Percentiles rank a stretch among this genome's conserved stretches.
phyloP scores from a whole-genome alignment of 345 rosid genomes.

The Eucalyptus paniculata region DNA sequence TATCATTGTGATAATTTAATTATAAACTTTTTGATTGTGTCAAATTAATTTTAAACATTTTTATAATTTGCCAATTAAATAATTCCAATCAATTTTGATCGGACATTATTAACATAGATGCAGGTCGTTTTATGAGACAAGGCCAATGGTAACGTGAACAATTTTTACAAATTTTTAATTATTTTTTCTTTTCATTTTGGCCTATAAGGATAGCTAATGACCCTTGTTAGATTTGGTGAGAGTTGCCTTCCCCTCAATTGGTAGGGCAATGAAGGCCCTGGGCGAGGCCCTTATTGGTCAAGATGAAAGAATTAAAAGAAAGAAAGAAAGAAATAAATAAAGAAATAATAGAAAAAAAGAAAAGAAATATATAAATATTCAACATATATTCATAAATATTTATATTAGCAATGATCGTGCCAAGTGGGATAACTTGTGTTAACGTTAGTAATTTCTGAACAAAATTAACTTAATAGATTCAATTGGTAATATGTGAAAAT shows the following conservation, averaged over 20 bases:
- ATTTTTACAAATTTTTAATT: too few species aligned
- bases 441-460: too few species aligned
- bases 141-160: accelerated
- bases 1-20: too few species aligned
- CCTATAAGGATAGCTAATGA: not conserved
- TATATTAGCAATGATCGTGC: accelerated
- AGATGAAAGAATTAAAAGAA: not conserved
- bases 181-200: not conserved
- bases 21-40: too few species aligned
- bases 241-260: not conserved
- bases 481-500: not conserved
- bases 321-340: too few species aligned
- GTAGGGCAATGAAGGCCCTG: accelerated
- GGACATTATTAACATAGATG: too few species aligned
- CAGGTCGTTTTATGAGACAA: accelerated
- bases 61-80: too few species aligned
- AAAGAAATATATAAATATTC: not conserved
- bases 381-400: too few species aligned
- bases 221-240: not conserved
- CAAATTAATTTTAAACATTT: too few species aligned
- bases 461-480: too few species aligned
- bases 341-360: too few species aligned
- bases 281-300: not conserved
- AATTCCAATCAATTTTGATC: accelerated
- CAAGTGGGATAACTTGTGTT: accelerated